These are phyloP conservation scores for Colletotrichum cuscutae DNA, from an alignment of 2,329 filamentous ascomycete species.

Conservation along the genomic window DNA sequence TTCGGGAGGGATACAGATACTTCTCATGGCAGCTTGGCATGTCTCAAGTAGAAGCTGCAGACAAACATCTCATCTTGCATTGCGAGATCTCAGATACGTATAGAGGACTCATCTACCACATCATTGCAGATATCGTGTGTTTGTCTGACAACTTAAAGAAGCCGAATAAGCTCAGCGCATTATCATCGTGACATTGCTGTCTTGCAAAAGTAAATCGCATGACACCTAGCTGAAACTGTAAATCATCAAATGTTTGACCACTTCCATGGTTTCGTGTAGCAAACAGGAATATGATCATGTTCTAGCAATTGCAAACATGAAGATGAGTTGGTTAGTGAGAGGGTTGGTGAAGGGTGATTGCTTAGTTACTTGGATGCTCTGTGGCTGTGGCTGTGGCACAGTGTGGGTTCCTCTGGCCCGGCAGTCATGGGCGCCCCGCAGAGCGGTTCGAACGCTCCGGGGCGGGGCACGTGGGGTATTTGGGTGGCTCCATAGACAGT, in stretches of 20 bases:
- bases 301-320: neutral
- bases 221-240: neutral
- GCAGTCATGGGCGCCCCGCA: neutral
- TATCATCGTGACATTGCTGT: neutral
- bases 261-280: neutral
- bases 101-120: neutral
- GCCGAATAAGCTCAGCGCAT: neutral
- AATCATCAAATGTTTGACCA: too few species aligned
- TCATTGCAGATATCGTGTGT: neutral
- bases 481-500: conserved; percentile 9
- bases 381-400: neutral
- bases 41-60: neutral
- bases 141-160: neutral
- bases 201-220: neutral
- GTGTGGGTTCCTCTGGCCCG: neutral
- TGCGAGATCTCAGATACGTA: neutral
- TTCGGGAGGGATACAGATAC: neutral
- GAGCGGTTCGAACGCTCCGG: neutral
- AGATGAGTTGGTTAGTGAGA: too few species aligned
- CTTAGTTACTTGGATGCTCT: too few species aligned
- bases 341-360: too few species aligned
- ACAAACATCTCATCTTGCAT: neutral
- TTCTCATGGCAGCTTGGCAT: neutral
- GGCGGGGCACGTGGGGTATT: conserved; percentile 14
- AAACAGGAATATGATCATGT: neutral